phyloP scores from a whole-genome alignment of 1,139 yeast genomes.

The Groenewaldozyma sp. region DNA sequence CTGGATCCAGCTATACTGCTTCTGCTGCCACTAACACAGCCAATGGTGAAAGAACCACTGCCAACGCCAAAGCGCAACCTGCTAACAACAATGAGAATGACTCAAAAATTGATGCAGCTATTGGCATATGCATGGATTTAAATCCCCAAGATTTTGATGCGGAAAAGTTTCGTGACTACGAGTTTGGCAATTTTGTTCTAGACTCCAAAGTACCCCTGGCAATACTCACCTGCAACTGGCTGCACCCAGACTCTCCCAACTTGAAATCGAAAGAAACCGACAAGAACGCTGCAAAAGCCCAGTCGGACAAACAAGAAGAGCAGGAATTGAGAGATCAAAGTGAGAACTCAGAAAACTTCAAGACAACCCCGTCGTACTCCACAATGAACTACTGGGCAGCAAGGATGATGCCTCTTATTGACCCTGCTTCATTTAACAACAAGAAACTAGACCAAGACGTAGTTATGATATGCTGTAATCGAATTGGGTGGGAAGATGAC shows the following conservation, averaged over 20 bases:
- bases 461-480: slow-evolving; percentile 49
- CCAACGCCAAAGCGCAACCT: no score
- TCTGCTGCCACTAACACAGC: neutral
- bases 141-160: slow-evolving; percentile 70
- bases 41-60: neutral
- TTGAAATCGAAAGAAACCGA: slow-evolving; percentile 17
- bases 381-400: slow-evolving; percentile 58
- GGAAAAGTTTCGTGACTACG: slow-evolving; percentile 68
- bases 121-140: slow-evolving; percentile 95
- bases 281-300: slow-evolving; percentile 11
- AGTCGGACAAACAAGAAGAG: slow-evolving; percentile 10
- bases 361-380: slow-evolving; percentile 28
- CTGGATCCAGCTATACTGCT: neutral
- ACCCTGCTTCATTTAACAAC: slow-evolving; percentile 16
- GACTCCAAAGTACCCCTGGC: slow-evolving; percentile 43
- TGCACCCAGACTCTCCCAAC: slow-evolving; percentile 37
- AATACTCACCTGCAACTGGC: slow-evolving; percentile 86
- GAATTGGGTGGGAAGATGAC: slow-evolving; percentile 66
- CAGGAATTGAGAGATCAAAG: slow-evolving; percentile 11
- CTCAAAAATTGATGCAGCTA: slow-evolving; percentile 33
- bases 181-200: slow-evolving; percentile 52
- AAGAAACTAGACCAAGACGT: slow-evolving; percentile 11
- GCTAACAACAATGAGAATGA: no score
- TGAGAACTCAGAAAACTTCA: slow-evolving; percentile 17
- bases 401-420: slow-evolving; percentile 57